Percentiles rank a stretch among this genome's conserved stretches.
Evolutionary conservation across 495 filamentous ascomycete genomes (phyloP).

Genomic region (Penicillium cosmopolitanum): DNA sequence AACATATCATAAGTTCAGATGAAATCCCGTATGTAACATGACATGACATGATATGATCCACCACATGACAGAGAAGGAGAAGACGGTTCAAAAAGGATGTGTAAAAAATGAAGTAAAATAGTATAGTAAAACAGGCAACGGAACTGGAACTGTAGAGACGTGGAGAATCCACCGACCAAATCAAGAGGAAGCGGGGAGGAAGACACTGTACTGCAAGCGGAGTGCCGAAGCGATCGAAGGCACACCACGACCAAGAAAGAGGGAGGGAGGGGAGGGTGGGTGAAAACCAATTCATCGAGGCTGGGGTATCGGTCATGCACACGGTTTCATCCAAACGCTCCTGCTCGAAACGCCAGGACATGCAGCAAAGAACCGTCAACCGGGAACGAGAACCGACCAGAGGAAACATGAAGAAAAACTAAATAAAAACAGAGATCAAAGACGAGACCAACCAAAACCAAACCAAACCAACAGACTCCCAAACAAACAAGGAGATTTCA

Average conservation of each 20-base stretch:
- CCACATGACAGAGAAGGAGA: constrained; percentile 6
- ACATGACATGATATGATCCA: constrained; percentile 20
- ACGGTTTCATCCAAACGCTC: constrained; percentile 34
- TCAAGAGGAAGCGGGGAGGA: constrained; percentile 3
- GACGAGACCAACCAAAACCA: not conserved
- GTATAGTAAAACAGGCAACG: constrained; percentile 33
- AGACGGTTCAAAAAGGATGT: not conserved
- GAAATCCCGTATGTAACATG: not conserved
- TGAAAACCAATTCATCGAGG: constrained; percentile 42
- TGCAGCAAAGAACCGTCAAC: constrained; percentile 30
- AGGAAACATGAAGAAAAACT: constrained; percentile 25
- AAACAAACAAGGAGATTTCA: constrained; percentile 20
- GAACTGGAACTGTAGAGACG: constrained; percentile 15
- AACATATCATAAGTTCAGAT: constrained; percentile 16
- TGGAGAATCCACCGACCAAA: constrained; percentile 2
- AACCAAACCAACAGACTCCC: constrained; percentile 18
- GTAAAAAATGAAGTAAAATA: constrained; percentile 9
- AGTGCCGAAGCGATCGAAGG: constrained; percentile 22
- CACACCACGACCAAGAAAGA: constrained; percentile 28
- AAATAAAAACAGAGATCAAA: constrained; percentile 23
- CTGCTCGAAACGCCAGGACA: constrained; percentile 41
- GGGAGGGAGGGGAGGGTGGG: constrained; percentile 3
- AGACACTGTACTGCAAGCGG: constrained; percentile 13
- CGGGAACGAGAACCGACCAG: constrained; percentile 12
- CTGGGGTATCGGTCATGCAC: constrained; percentile 47